Evolutionary conservation across 345 rosid species (phyloP).

Genomic region (Turnera subulata): DNA sequence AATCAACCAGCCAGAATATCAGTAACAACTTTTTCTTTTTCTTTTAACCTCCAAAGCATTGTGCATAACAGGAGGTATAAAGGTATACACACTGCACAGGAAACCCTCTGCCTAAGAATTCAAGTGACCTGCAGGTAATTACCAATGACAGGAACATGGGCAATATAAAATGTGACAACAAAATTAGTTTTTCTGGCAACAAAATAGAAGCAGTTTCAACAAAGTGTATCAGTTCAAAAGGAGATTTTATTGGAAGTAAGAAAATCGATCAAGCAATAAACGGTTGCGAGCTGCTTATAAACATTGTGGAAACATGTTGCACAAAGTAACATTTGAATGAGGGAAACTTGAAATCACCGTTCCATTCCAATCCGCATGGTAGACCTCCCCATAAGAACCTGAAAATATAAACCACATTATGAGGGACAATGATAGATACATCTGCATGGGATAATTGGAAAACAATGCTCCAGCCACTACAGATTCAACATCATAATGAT

Average conservation of each 20-base stretch:
- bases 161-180: too few relatives aligned
- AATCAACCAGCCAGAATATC: constrained; percentile 20
- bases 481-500: too few relatives aligned
- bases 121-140: neutral
- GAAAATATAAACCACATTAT: constrained; percentile 3
- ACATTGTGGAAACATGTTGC: neutral
- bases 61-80: neutral
- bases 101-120: constrained; percentile 8
- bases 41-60: neutral
- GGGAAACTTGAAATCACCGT: constrained; percentile 56
- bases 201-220: neutral
- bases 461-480: neutral
- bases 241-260: neutral
- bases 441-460: too few relatives aligned
- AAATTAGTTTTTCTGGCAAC: neutral
- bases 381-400: constrained; percentile 99
- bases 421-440: constrained; percentile 9
- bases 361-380: constrained; percentile 97
- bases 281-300: too few relatives aligned
- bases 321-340: constrained; percentile 2
- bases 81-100: neutral
- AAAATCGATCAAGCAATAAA: neutral
- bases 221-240: neutral
- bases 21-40: constrained; percentile 2
- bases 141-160: too few relatives aligned